Evolutionary conservation across 2,329 filamentous ascomycete species (phyloP).

Genomic region (Aspergillus hortae): DNA sequence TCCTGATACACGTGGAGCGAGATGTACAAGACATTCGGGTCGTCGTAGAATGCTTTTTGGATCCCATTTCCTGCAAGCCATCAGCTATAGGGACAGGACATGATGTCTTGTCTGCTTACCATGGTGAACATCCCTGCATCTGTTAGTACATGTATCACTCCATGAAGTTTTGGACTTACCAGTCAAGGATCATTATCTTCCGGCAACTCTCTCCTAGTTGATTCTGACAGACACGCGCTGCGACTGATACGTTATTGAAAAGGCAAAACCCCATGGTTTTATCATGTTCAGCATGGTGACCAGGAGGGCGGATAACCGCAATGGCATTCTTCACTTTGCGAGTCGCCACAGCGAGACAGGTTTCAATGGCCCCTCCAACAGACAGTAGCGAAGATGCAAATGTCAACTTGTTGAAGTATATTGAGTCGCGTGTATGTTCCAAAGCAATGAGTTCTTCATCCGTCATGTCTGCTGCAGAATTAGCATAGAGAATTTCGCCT

Average conservation of each 20-base stretch:
- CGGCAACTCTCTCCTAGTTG: conserved; percentile 77
- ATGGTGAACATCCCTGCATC: conserved; percentile 63
- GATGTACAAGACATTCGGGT: conserved; percentile 93
- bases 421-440: conserved; percentile 67
- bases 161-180: conserved; percentile 57
- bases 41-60: conserved; percentile 92
- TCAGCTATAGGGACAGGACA: not conserved
- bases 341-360: conserved; percentile 82
- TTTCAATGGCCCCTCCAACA: conserved; percentile 91
- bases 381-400: conserved; percentile 78
- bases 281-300: conserved; percentile 88
- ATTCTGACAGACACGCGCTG: conserved; percentile 79
- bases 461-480: conserved; percentile 39
- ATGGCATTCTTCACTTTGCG: conserved; percentile 90
- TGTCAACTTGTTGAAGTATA: conserved; percentile 80
- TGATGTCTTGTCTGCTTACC: conserved; percentile 33
- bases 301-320: conserved; percentile 89
- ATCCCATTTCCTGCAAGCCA: conserved; percentile 73
- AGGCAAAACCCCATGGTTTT: conserved; percentile 91
- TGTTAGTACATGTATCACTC: conserved; percentile 15
- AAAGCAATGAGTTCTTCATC: conserved; percentile 65
- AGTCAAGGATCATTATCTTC: conserved; percentile 90
- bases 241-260: conserved; percentile 96
- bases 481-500: conserved; percentile 14
- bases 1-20: conserved; percentile 86